Percentiles rank a stretch among this genome's conserved stretches.
Evolutionary conservation across 1,139 yeast species (phyloP).

Genomic region (Spencermartinsiella ligniputridi): DNA sequence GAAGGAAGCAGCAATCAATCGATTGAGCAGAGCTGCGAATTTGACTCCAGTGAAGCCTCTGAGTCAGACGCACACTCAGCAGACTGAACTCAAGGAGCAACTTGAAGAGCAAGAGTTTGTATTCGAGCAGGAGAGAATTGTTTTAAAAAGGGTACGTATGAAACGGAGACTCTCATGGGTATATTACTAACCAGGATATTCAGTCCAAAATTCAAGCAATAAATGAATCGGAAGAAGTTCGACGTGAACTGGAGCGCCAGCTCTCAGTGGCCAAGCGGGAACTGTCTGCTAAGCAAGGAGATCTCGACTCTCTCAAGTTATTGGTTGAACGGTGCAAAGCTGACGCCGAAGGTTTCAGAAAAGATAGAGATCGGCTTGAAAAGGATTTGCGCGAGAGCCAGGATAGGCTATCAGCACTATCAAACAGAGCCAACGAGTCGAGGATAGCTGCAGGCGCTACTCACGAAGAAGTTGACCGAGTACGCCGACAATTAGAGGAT

Average conservation of each 20-base stretch:
- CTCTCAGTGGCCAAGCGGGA: constrained; percentile 4
- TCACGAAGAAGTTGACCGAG: constrained; percentile 15
- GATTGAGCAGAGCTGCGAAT: constrained; percentile 13
- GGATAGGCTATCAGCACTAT: constrained; percentile 9
- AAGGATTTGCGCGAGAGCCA: constrained; percentile 17
- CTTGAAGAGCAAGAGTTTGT: not conserved
- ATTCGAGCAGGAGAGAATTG: constrained; percentile 1
- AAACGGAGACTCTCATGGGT: not conserved
- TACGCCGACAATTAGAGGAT: constrained; percentile 14
- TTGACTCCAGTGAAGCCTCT: not conserved
- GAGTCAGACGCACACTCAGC: not conserved
- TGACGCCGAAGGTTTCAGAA: constrained; percentile 19
- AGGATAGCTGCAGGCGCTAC: constrained; percentile 12
- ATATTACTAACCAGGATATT: constrained; percentile 5
- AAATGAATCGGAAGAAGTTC: constrained; percentile 3
- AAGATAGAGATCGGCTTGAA: constrained; percentile 20
- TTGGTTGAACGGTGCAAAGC: constrained; percentile 19
- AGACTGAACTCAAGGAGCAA: constrained; percentile 2
- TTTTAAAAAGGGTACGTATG: constrained; percentile 1
- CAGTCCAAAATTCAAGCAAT: constrained; percentile 6
- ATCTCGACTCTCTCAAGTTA: constrained; percentile 17
- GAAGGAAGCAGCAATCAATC: constrained; percentile 16
- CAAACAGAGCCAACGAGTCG: constrained; percentile 17
- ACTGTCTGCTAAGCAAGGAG: constrained; percentile 9
- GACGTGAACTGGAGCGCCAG: constrained; percentile 5